Conservation (phyloP, 805 yeast genomes). For the Saturnispora zaruensis region DNA sequence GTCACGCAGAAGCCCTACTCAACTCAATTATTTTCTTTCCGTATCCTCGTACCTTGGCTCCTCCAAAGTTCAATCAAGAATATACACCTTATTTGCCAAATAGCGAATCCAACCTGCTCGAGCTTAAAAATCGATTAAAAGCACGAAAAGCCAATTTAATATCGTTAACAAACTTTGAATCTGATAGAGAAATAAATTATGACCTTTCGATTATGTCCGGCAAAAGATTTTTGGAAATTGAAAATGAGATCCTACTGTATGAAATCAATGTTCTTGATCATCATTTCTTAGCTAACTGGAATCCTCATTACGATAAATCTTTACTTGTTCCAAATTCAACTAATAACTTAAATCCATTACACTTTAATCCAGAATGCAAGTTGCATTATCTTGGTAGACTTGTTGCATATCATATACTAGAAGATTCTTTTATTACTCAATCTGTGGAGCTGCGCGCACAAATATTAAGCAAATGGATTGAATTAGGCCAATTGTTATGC, state of each 20-base stretch:
- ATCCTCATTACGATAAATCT: constrained; percentile 71
- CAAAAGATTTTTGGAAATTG: constrained; percentile 46
- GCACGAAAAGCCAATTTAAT: constrained; percentile 40
- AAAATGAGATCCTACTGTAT: constrained; percentile 46
- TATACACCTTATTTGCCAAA: constrained; percentile 2
- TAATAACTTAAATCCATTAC: constrained; percentile 60
- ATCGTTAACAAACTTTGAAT: constrained; percentile 28
- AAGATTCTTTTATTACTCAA: constrained; percentile 32
- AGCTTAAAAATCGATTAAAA: constrained; percentile 44
- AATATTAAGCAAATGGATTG: constrained; percentile 74
- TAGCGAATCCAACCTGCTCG: not conserved
- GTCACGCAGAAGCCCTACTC: not conserved
- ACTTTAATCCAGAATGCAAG: constrained; percentile 57
- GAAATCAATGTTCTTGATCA: constrained; percentile 63
- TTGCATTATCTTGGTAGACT: constrained; percentile 74
- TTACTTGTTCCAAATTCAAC: constrained; percentile 23
- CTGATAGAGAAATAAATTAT: constrained; percentile 10
- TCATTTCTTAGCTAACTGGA: constrained; percentile 61
- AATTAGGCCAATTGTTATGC: constrained; percentile 69
- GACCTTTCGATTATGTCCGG: constrained; percentile 11
- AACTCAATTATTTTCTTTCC: not conserved
- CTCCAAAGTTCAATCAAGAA: constrained; percentile 5
- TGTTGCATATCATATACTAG: constrained; percentile 59
- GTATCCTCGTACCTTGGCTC: constrained; percentile 1
- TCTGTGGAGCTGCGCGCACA: constrained; percentile 46